Evolutionary conservation across 2,329 filamentous ascomycete genomes (phyloP).

Genomic region (Scleromitrula shiraiana): DNA sequence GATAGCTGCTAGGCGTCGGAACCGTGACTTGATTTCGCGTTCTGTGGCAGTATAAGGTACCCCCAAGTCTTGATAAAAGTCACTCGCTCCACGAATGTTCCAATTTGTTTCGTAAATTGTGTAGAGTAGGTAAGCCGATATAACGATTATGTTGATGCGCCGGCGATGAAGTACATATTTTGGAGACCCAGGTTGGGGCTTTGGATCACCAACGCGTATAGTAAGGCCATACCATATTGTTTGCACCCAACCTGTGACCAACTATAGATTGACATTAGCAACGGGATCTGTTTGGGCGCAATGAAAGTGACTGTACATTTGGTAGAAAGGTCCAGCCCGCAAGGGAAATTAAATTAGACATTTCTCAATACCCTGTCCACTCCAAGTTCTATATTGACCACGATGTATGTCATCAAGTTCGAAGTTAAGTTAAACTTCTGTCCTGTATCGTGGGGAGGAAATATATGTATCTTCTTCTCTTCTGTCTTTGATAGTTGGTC

Average conservation of each 20-base stretch:
- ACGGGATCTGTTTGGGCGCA: no score
- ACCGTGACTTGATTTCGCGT: slow-evolving; percentile 71
- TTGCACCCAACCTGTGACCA: slow-evolving; percentile 71
- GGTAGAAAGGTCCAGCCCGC: slow-evolving; percentile 56
- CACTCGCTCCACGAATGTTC: slow-evolving; percentile 60
- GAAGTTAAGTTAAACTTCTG: not conserved
- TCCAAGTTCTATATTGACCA: not conserved
- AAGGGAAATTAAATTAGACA: slow-evolving; percentile 40
- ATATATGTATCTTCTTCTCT: no score
- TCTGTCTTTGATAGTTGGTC: no score
- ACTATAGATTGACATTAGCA: slow-evolving; percentile 41
- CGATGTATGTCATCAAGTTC: not conserved
- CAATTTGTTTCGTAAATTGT: slow-evolving; percentile 89
- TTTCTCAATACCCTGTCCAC: slow-evolving; percentile 3
- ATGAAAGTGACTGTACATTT: slow-evolving; percentile 47
- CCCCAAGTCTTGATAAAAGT: slow-evolving; percentile 73
- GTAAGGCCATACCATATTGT: slow-evolving; percentile 78
- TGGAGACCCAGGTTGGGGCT: slow-evolving; percentile 61
- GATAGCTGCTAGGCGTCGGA: slow-evolving; percentile 33
- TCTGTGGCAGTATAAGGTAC: slow-evolving; percentile 63
- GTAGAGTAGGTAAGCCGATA: slow-evolving; percentile 78
- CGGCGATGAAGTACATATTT: slow-evolving; percentile 68
- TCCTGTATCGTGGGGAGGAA: not conserved
- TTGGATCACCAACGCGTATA: slow-evolving; percentile 81
- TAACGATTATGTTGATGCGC: slow-evolving; percentile 74